A percentile compares a stretch with the other conserved stretches of the same genome.
phyloP scores from a whole-genome alignment of 192 early-diverging fungal species.

The Backusella macrospora region DNA sequence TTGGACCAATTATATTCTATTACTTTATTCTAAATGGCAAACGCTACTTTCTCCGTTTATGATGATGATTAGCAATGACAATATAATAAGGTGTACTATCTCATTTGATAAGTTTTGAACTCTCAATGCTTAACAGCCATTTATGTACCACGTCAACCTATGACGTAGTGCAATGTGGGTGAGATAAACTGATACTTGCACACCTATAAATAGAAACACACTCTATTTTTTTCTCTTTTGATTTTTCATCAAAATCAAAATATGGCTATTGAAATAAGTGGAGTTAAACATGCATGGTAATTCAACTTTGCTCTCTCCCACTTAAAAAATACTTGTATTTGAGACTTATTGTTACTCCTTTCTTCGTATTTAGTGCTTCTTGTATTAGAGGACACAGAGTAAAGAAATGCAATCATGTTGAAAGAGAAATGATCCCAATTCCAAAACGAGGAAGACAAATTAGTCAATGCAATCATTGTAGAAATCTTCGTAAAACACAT shows the following conservation, averaged over 20 bases:
- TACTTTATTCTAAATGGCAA: no score
- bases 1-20: no score
- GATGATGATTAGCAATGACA: no score
- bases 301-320: neutral
- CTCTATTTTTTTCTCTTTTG: neutral
- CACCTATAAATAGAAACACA: neutral
- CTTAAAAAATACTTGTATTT: neutral
- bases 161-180: neutral
- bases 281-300: conserved; percentile 52
- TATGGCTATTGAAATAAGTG: conserved; percentile 34
- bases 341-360: neutral
- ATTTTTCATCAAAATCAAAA: neutral
- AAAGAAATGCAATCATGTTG: conserved; percentile 53
- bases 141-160: neutral
- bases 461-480: conserved; percentile 73
- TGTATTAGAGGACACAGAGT: conserved; percentile 64
- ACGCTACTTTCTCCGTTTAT: no score
- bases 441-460: conserved; percentile 72
- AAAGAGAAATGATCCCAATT: conserved; percentile 63
- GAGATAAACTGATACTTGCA: neutral
- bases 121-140: neutral
- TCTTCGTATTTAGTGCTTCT: conserved; percentile 37
- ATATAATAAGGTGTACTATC: neutral
- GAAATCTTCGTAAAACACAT: conserved; percentile 64
- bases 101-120: neutral